A percentile compares a stretch with the other conserved stretches of the same genome.
These are phyloP conservation scores for Paxillus involutus DNA, from an alignment of 768 basidiomycete species.

Conservation along the genomic window DNA sequence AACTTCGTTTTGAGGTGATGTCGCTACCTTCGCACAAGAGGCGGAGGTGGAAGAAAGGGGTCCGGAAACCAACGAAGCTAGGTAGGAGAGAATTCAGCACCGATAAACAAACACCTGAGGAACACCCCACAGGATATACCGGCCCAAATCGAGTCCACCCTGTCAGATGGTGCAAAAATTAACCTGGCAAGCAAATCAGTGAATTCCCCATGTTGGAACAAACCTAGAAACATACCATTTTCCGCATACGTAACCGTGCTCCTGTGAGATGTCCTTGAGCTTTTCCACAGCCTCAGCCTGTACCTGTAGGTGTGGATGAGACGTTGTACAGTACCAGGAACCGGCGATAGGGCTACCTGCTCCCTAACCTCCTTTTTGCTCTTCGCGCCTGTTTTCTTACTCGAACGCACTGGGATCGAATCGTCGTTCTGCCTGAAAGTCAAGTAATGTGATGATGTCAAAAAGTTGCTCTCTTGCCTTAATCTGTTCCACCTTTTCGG, in stretches of 20 bases:
- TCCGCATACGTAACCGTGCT: constrained; percentile 53
- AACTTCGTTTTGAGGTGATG: constrained; percentile 48
- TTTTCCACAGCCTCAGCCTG: constrained; percentile 59
- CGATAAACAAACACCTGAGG: not conserved
- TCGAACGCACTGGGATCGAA: constrained; percentile 64
- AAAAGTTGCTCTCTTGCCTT: constrained; percentile 39
- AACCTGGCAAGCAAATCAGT: constrained; percentile 45
- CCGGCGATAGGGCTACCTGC: constrained; percentile 39
- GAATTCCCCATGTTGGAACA: not conserved
- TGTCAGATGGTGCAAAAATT: constrained; percentile 60
- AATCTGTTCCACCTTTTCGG: constrained; percentile 57
- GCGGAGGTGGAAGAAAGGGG: constrained; percentile 60
- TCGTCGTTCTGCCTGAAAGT: constrained; percentile 51
- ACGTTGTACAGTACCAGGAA: not conserved
- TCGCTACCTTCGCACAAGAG: constrained; percentile 62
- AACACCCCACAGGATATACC: constrained; percentile 53
- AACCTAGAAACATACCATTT: constrained; percentile 54
- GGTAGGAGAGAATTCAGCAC: not conserved
- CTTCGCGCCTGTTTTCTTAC: constrained; percentile 68
- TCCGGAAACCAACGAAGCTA: constrained; percentile 67
- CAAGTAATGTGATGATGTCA: not conserved
- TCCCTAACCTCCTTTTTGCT: constrained; percentile 79
- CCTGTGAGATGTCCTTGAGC: constrained; percentile 58
- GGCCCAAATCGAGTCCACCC: constrained; percentile 63
- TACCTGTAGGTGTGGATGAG: constrained; percentile 36